Base-by-base conservation (phyloP, 768 basidiomycete genomes). In the Boletus patriciae region DNA sequence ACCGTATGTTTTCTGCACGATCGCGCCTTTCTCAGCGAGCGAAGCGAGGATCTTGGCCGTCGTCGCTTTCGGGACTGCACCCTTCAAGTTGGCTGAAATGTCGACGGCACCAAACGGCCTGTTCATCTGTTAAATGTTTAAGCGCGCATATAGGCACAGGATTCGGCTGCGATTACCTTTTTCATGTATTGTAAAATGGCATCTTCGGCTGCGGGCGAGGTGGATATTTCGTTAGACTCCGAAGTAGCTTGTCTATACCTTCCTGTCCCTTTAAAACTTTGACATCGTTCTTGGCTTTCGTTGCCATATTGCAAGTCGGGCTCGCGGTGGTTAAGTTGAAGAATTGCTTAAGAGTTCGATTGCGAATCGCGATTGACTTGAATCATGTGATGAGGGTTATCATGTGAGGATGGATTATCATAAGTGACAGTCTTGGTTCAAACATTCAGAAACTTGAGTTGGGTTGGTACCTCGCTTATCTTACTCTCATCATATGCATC, bases 91-190 rank as follows among this genome's bases (percentile, higher is more conserved):
- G 11, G 93, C 91, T 16, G 90, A 82, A 6, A 96, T 86, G 69
- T 97, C 94, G 36, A 94, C 93, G 58, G 92, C 92, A 9, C 93
- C 93, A 65, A 87, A 95, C 7, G 93, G 93, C n/a, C 93, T 82
- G 72, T 96, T 96, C 84, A 93, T 91, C 91, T 94, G 65, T 36
- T 44, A 38, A 21, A 41, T 46, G n/a, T 27, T 11, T 18, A 33
- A 21, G 1, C 1, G 27, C 41, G 55, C 54, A 52, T 69, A 59
- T 52, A 61, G 40, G 25, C 51, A 43, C 25, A 11, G 4, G 8
- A 33, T 7, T 19, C 3, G 4, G 33, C 1, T 7, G 10, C 18
- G 48, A 60, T 55, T 51, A 89, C 92, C 73, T 74, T 76, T 77
- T 86, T 90, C 66, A 95, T 75, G 70, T 95, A 95, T 58, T 88